These are phyloP conservation scores for Ajuga reptans DNA, from an alignment of 305 asterid genomes.

Conservation along the genomic window DNA sequence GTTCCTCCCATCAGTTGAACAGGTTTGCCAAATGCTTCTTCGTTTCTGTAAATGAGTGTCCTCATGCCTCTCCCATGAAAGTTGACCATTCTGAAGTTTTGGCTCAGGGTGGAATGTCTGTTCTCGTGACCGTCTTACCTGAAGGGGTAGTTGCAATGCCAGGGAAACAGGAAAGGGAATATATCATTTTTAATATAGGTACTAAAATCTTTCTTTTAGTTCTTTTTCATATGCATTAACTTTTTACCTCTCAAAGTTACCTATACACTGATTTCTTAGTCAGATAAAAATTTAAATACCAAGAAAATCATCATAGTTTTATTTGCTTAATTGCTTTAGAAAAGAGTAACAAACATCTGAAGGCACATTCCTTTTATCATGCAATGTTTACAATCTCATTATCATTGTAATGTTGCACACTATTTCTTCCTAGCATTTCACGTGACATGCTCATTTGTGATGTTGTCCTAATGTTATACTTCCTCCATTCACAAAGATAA, in stretches of 20 bases:
- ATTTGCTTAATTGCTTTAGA: background rate
- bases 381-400: background rate
- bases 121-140: constrained; percentile 54
- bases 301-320: background rate
- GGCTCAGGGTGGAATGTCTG: constrained; percentile 45
- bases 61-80: background rate
- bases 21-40: constrained; percentile 31
- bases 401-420: background rate
- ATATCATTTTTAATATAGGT: constrained; percentile 61
- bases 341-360: background rate
- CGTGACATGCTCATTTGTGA: background rate
- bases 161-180: constrained; percentile 50
- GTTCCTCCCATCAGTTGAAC: constrained; percentile 24
- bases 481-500: too few relatives aligned
- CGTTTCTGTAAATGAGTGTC: background rate
- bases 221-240: background rate
- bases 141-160: constrained; percentile 78
- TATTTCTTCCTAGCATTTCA: background rate
- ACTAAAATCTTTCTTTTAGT: background rate
- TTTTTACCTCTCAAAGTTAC: background rate
- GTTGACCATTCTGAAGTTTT: constrained; percentile 14
- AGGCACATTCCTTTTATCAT: background rate
- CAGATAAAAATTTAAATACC: background rate
- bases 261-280: background rate
- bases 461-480: background rate